Evolutionary conservation across 2,329 filamentous ascomycete species (phyloP).

Genomic region (Trichoderma afroharzianum): DNA sequence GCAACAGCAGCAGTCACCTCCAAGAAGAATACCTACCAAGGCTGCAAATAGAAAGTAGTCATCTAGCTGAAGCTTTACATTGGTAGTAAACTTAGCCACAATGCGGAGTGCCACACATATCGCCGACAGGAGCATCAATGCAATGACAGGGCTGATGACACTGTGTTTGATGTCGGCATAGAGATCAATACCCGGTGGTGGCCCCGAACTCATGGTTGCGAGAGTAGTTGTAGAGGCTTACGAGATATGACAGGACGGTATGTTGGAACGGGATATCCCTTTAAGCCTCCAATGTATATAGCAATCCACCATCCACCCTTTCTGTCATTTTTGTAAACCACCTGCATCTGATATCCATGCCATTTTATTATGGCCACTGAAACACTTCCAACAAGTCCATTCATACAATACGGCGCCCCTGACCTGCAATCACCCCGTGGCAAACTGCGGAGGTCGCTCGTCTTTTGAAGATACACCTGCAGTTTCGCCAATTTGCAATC

Average conservation of each 20-base stretch:
- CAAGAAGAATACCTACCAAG: not conserved
- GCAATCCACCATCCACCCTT: not conserved
- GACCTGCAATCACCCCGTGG: not conserved
- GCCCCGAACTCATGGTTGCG: not conserved
- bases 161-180: not conserved
- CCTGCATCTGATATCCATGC: not conserved
- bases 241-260: not conserved
- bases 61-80: not conserved
- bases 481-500: not conserved
- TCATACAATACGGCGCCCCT: not conserved
- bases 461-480: not conserved
- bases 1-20: not conserved
- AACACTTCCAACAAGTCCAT: not conserved
- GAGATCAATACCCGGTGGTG: not conserved
- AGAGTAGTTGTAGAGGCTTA: not conserved
- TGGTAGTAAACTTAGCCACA: not conserved
- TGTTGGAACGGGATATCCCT: not conserved
- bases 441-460: not conserved
- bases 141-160: not conserved
- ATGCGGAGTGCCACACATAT: not conserved
- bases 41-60: not conserved
- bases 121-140: not conserved
- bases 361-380: not conserved
- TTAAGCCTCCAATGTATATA: not conserved
- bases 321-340: not conserved